A percentile compares a stretch with the other conserved stretches of the same genome.
phyloP scores from a whole-genome alignment of 2,329 filamentous ascomycete species.

The Neonectria hederae region DNA sequence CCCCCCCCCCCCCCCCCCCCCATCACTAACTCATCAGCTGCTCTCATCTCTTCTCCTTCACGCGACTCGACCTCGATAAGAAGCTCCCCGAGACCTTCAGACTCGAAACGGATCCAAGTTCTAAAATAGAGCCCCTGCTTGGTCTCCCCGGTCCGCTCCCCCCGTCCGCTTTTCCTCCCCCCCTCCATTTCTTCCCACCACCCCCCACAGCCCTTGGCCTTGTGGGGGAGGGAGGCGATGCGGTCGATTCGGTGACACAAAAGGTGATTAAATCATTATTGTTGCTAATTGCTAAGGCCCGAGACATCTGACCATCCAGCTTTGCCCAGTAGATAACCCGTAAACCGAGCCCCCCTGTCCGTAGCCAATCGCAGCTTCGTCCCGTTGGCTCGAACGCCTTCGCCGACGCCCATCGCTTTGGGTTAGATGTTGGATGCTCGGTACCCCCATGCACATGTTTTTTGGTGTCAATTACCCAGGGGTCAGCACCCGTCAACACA shows the following conservation, averaged over 20 bases:
- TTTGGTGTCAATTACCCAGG: neutral
- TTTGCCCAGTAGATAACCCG: constrained; percentile 23
- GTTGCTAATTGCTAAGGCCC: constrained; percentile 24
- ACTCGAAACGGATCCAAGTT: constrained; percentile 4
- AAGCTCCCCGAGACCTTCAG: neutral
- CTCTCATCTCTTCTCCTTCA: neutral
- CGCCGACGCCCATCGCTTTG: neutral
- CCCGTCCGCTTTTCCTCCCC: neutral
- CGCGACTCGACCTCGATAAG: constrained; percentile 8
- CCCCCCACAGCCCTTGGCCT: neutral
- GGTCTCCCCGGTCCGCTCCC: neutral
- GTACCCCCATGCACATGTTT: constrained; percentile 1
- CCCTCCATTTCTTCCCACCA: neutral
- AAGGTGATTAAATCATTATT: constrained; percentile 26
- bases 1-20: too few species aligned
- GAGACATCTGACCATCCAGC: constrained; percentile 14
- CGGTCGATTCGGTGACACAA: constrained; percentile 20
- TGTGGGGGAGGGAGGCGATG: constrained; percentile 17
- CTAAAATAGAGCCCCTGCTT: constrained; percentile 18
- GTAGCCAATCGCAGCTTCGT: constrained; percentile 1
- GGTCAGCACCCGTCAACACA: neutral
- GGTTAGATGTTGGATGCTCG: neutral
- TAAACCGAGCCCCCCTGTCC: neutral
- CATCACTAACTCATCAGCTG: neutral
- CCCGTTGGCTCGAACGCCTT: neutral